Evolutionary conservation across 2,329 filamentous ascomycete species (phyloP).

Genomic region (Macrophomina pseudophaseolina): DNA sequence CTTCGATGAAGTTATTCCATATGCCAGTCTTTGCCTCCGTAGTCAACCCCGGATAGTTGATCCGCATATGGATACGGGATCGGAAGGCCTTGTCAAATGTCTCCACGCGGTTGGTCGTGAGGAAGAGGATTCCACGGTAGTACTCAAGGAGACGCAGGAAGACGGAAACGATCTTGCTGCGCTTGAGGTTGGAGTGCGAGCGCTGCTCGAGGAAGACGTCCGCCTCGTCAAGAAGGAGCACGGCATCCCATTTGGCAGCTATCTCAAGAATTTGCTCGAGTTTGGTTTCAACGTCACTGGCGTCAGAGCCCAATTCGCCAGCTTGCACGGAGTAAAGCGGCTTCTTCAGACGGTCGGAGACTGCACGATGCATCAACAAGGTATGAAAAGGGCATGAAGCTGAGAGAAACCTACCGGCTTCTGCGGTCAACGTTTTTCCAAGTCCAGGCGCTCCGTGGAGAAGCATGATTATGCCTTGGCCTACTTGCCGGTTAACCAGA

Average conservation of each 20-base stretch:
- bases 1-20: constrained; percentile 13
- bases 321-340: constrained; percentile 56
- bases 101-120: constrained; percentile 36
- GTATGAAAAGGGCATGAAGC: background rate
- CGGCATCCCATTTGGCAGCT: constrained; percentile 58
- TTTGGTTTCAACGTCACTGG: constrained; percentile 52
- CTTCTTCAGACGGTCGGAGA: constrained; percentile 43
- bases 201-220: constrained; percentile 60
- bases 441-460: constrained; percentile 16
- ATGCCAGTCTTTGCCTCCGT: background rate
- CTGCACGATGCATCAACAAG: background rate
- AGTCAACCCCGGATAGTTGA: constrained; percentile 27
- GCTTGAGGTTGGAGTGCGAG: constrained; percentile 51
- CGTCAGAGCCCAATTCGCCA: constrained; percentile 55
- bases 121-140: constrained; percentile 37
- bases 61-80: constrained; percentile 31
- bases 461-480: constrained; percentile 25
- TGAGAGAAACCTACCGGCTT: background rate
- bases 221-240: constrained; percentile 60
- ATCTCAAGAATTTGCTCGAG: constrained; percentile 55
- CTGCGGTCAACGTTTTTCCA: constrained; percentile 26
- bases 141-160: constrained; percentile 23
- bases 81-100: constrained; percentile 33
- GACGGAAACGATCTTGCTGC: constrained; percentile 51
- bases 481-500: background rate